Base-by-base conservation (phyloP, 2,329 filamentous ascomycete species). In the Phialophora macrospora region DNA sequence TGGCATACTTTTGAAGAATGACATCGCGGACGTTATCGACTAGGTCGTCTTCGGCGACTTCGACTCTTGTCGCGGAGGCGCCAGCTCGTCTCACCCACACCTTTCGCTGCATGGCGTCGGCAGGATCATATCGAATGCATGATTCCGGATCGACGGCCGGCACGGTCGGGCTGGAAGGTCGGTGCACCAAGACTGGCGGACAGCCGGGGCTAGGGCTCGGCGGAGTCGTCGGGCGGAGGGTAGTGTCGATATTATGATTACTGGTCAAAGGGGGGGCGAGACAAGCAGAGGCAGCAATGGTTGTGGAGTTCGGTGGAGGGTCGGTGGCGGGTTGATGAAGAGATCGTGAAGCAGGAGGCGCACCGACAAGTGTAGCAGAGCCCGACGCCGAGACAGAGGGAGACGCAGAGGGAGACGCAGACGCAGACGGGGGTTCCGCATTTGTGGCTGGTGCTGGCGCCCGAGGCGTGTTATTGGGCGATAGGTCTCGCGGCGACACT, bases 21-120 rank as follows among this genome's bases (percentile, higher is more conserved):
- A 92, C 87, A 72, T 97, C 95, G 72, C 94, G 90, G 68, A 97
- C 89, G 78, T 97, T 94, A 77, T 99, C 95, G 64, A 98, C 93
- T 72, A 98, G 81, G 75, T 97, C 93, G 73, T 96, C 92, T 74
- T 96, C 91, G 72, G 87, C 85, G 73, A 96, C 90, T 67, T 90
- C 88, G 62, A 99, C 90, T 73, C 95, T 83, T 14, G 95, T 99
- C 46, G 94, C 88, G 63, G 94, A 97, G 65, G 89, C 91, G 70
- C 89, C 86, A 22, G 91, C 90, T 73, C 94, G 86, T 82, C 90
- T 95, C 75, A 98, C 94, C 95, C 95, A 99, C 73, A 98, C 88
- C 83, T 96, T 97, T 76, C 92, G 78, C 60, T 74, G 73, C 64
- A 77, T 72, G 60, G 60, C 72, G 77, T 78, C 80, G 60, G 76